A percentile compares a stretch with the other conserved stretches of the same genome.
These are phyloP conservation scores for Candida adriatica DNA, from an alignment of 805 yeast species.

Conservation along the genomic window DNA sequence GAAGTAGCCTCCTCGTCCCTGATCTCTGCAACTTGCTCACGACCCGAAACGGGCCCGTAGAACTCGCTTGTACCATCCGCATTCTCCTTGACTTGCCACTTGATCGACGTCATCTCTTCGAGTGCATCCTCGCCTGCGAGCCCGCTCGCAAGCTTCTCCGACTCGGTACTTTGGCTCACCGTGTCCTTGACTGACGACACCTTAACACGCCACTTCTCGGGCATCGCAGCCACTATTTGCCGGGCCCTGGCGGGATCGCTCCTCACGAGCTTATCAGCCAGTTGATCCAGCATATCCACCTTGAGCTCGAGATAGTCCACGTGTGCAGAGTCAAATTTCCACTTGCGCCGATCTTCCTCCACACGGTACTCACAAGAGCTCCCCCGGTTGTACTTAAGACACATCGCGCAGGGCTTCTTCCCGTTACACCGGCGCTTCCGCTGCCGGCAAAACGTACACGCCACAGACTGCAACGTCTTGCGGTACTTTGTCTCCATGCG, in stretches of 20 bases:
- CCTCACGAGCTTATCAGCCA: slow-evolving; percentile 20
- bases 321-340: slow-evolving; percentile 27
- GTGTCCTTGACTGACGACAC: slow-evolving; percentile 14
- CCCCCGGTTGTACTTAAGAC: slow-evolving; percentile 23
- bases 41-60: slow-evolving; percentile 30
- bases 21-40: slow-evolving; percentile 24
- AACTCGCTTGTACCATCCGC: slow-evolving; percentile 24
- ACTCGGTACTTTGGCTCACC: background rate
- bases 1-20: background rate
- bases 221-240: slow-evolving; percentile 8
- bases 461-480: slow-evolving; percentile 13
- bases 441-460: slow-evolving; percentile 39
- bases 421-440: slow-evolving; percentile 40
- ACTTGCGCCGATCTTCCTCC: slow-evolving; percentile 23
- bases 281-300: slow-evolving; percentile 23
- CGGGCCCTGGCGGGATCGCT: slow-evolving; percentile 15
- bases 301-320: slow-evolving; percentile 27
- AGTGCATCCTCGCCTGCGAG: slow-evolving; percentile 16
- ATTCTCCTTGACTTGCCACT: slow-evolving; percentile 27
- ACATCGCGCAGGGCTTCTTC: slow-evolving; percentile 38
- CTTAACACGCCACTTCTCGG: slow-evolving; percentile 10
- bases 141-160: background rate
- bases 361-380: slow-evolving; percentile 20
- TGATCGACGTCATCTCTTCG: slow-evolving; percentile 27
- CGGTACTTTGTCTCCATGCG: no score